These are phyloP conservation scores for Auriscalpium orientale DNA, from an alignment of 768 basidiomycete genomes.

Conservation along the genomic window DNA sequence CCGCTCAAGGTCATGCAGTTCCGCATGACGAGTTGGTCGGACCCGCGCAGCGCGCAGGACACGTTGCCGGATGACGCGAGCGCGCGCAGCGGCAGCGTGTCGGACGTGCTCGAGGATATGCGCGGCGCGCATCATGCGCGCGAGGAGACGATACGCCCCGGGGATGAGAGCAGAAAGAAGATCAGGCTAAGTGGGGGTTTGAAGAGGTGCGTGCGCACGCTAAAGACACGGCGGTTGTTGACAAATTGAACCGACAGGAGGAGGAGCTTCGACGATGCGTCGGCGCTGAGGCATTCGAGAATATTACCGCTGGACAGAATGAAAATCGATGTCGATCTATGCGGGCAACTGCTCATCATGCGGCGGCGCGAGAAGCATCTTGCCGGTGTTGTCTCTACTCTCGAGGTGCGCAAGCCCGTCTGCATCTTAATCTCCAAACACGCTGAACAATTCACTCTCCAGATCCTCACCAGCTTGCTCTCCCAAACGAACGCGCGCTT, in stretches of 20 bases:
- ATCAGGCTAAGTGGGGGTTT: not conserved
- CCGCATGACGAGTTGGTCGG: slow-evolving; percentile 49
- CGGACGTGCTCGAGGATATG: too few relatives aligned
- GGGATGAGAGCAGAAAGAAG: too few relatives aligned
- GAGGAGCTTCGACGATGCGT: slow-evolving; percentile 59
- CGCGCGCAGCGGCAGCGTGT: too few relatives aligned
- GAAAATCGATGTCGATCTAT: slow-evolving; percentile 73
- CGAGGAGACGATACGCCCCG: not conserved
- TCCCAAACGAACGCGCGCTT: slow-evolving; percentile 48
- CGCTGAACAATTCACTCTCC: slow-evolving; percentile 5
- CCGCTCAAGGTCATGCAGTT: slow-evolving; percentile 29
- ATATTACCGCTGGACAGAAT: slow-evolving; percentile 55
- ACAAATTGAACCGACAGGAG: slow-evolving; percentile 29
- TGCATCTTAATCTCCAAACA: not conserved
- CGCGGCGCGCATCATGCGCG: not conserved
- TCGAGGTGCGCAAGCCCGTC: slow-evolving; percentile 35
- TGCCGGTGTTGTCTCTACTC: slow-evolving; percentile 50
- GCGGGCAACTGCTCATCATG: slow-evolving; percentile 68
- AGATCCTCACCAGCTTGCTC: slow-evolving; percentile 48
- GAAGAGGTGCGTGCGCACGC: not conserved
- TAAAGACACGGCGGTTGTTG: not conserved
- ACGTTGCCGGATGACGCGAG: too few relatives aligned
- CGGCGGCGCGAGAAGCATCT: slow-evolving; percentile 60
- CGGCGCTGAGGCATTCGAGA: slow-evolving; percentile 38
- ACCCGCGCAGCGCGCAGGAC: slow-evolving; percentile 37